These are phyloP conservation scores for Dioscorea alata DNA, from an alignment of 106 monocot species.

Conservation along the genomic window DNA sequence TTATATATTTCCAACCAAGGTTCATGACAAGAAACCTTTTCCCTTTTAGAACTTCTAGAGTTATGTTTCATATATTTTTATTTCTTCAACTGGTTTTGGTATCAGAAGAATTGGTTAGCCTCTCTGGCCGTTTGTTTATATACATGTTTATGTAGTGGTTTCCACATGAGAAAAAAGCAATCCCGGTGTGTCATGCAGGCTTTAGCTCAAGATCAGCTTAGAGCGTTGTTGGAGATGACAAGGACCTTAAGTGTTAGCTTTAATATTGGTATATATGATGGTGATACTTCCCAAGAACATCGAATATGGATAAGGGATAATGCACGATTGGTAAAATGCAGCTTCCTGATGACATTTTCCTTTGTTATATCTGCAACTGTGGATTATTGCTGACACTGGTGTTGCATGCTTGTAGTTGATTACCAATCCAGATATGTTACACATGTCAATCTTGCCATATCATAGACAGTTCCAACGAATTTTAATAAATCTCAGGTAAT, in stretches of 20 bases:
- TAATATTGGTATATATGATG: slow-evolving; percentile 76
- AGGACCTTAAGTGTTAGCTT: slow-evolving; percentile 30
- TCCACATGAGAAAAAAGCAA: not conserved
- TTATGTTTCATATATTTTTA: not conserved
- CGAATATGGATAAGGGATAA: slow-evolving; percentile 67
- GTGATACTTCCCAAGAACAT: slow-evolving; percentile 63
- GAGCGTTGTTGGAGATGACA: slow-evolving; percentile 66
- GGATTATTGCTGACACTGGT: not conserved
- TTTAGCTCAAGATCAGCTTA: slow-evolving; percentile 91
- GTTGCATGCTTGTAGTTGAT: slow-evolving; percentile 61
- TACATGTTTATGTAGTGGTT: not conserved
- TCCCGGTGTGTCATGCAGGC: slow-evolving; percentile 41
- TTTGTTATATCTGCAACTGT: not conserved
- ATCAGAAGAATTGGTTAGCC: not conserved
- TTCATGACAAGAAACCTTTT: slow-evolving; percentile 3
- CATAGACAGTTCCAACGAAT: slow-evolving; percentile 69
- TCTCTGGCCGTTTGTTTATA: not conserved
- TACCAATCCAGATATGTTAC: slow-evolving; percentile 98
- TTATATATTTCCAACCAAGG: slow-evolving; percentile 98
- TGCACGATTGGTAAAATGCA: slow-evolving; percentile 56
- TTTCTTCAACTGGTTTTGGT: not conserved
- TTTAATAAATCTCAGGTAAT: slow-evolving; percentile 87
- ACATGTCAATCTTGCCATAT: slow-evolving; percentile 80
- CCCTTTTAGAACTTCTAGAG: not conserved
- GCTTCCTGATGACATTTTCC: not conserved